A percentile compares a stretch with the other conserved stretches of the same genome.
Evolutionary conservation across 2,329 filamentous ascomycete species (phyloP).

Genomic region (Cordyceps militaris): DNA sequence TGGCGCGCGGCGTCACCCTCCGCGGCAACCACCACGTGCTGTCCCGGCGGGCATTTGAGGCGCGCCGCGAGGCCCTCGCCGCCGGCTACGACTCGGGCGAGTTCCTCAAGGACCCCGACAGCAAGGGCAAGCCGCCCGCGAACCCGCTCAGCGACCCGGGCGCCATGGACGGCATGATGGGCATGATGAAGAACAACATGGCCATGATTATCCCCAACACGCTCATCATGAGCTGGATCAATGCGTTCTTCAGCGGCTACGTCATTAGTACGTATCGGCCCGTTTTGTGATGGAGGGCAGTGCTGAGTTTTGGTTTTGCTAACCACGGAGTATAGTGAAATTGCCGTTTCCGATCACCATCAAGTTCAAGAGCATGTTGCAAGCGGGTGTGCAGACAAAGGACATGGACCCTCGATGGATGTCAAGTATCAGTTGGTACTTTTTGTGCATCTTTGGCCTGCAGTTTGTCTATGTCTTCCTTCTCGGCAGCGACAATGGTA

Average conservation of each 20-base stretch:
- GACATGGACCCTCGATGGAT: slow-evolving; percentile 99
- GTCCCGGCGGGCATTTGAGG: slow-evolving; percentile 67
- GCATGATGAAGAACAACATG: slow-evolving; percentile 99
- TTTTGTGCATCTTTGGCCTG: slow-evolving; percentile 91
- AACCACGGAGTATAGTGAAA: slow-evolving; percentile 59
- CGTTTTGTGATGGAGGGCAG: neutral
- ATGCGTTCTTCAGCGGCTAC: slow-evolving; percentile 96
- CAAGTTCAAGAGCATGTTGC: slow-evolving; percentile 99
- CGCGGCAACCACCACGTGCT: slow-evolving; percentile 77
- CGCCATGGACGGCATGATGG: slow-evolving; percentile 99
- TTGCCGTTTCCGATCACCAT: slow-evolving; percentile 94
- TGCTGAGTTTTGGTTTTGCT: neutral
- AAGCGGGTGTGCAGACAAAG: slow-evolving; percentile 89
- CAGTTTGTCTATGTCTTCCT: slow-evolving; percentile 98
- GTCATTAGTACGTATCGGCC: slow-evolving; percentile 67
- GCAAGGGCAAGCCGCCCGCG: slow-evolving; percentile 75
- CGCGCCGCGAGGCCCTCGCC: slow-evolving; percentile 73
- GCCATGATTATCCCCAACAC: slow-evolving; percentile 99
- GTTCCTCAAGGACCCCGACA: slow-evolving; percentile 84
- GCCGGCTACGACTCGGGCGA: slow-evolving; percentile 76
- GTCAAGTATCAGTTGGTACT: slow-evolving; percentile 98
- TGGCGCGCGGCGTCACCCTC: slow-evolving; percentile 77
- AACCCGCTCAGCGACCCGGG: slow-evolving; percentile 95
- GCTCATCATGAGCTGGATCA: slow-evolving; percentile 99
- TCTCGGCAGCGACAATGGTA: slow-evolving; percentile 91